Evolutionary conservation across 306 rosid species (phyloP), one percentile per base, ranked within the genome.

Genomic region (Ormosia emarginata): DNA sequence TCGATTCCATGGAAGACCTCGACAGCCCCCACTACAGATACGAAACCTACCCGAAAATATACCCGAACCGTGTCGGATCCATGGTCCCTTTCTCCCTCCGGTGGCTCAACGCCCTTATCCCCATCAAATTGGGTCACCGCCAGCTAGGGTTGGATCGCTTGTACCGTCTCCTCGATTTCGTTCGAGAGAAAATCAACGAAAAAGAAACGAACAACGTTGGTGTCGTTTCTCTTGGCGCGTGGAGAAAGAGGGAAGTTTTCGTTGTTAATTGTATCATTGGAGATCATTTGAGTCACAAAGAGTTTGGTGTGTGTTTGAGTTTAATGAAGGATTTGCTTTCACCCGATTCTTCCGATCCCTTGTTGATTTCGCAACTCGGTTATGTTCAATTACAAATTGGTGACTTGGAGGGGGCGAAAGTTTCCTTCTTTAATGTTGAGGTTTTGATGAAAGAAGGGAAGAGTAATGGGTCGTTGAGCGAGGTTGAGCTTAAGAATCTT

Each of bases 81-180:
- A 89, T 95, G 99, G 93, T 95, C 33, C 98, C 99, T 8, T 93
- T 95, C 85, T 89, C 90, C 10, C 95, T 95, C 14, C 95, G 99
- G 1, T 95, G 99, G 99, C 86, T 93, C 65, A 63, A 86, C 14
- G 90, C 99, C 24, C 41, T 91, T 3, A 57, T 95, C 11, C 98
- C 98, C 0, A 82, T 90, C 74, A 95, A 95, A 81, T 77, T 90
- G 71, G 97, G 94, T 8, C 87, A 88, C 13, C 94, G 94, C 8
- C 95, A 88, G 71, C 91, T 90, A 36, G 99, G 99, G 46, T 55
- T 95, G 5, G 99, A 95, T 71, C 92, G 98, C 0, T 57, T 95
- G 2, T 95, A 95, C 66, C 1, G 1, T 2, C 90, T 93, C 3
- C 86, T 95, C 9, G 99, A 88, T 75, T 91, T 88, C 61, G 97